Conservation (phyloP, 202 grass and related monocot genomes). For the Carex arenaria region DNA sequence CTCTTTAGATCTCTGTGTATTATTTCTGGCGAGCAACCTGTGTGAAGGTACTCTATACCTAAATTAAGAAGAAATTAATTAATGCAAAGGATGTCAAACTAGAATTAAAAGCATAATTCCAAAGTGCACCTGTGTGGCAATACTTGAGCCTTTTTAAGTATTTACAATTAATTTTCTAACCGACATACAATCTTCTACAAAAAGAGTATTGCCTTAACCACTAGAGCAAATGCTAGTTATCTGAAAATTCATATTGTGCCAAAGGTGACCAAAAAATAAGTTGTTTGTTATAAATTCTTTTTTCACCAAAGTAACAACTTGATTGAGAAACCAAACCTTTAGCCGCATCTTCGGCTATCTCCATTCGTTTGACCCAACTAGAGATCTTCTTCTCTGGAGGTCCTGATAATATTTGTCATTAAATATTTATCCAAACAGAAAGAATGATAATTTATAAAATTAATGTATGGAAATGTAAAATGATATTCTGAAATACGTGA, state of each 20-base stretch:
- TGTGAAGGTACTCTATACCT: conserved; percentile 33
- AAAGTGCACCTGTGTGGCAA: neutral
- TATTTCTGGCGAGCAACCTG: conserved; percentile 22
- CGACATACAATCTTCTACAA: no score
- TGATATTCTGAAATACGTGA: neutral
- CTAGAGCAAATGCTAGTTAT: no score
- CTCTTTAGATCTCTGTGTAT: conserved; percentile 34
- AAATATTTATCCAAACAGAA: neutral
- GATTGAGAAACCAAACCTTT: neutral
- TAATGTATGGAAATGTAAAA: neutral
- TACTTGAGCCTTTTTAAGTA: no score
- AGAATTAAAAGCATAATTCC: neutral
- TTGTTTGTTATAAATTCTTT: neutral
- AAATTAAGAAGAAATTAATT: neutral
- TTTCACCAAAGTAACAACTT: neutral
- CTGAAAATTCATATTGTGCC: no score
- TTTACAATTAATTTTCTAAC: no score
- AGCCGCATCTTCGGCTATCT: conserved; percentile 7
- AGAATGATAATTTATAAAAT: neutral
- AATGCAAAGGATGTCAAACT: neutral
- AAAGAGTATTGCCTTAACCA: no score
- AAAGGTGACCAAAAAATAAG: neutral
- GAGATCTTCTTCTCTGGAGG: conserved; percentile 10
- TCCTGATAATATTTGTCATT: conserved; percentile 10
- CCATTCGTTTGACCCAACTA: conserved; percentile 17